Evolutionary conservation across 164 flowering plant species (phyloP).

Genomic region (Berberis thunbergii): DNA sequence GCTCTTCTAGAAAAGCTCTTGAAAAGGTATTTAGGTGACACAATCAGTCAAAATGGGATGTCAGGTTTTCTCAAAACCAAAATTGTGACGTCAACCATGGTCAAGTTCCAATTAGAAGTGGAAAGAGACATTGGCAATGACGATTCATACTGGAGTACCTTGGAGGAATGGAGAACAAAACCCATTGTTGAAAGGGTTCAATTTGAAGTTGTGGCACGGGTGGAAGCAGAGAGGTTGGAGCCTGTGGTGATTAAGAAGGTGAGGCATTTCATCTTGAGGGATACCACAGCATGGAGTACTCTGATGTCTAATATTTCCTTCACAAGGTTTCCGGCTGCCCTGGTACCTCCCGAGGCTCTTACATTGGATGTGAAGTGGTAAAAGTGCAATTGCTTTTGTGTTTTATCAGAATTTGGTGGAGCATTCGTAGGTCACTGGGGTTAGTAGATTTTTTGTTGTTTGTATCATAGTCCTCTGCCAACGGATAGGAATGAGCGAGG

Average conservation of each 20-base stretch:
- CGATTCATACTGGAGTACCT: slow-evolving; percentile 15
- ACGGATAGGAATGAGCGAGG: too few relatives aligned
- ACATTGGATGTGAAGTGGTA: slow-evolving; percentile 77
- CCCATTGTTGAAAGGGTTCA: slow-evolving; percentile 37
- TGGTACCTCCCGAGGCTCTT: slow-evolving; percentile 55
- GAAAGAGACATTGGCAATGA: slow-evolving; percentile 34
- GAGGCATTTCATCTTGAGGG: slow-evolving; percentile 36
- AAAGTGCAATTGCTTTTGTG: background rate
- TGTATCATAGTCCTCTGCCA: too few relatives aligned
- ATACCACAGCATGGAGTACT: slow-evolving; percentile 60
- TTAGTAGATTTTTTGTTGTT: too few relatives aligned
- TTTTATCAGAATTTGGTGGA: background rate
- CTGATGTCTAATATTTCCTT: slow-evolving; percentile 63
- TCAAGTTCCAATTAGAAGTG: slow-evolving; percentile 50
- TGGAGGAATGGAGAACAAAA: slow-evolving; percentile 66
- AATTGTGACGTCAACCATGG: slow-evolving; percentile 27
- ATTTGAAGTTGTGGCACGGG: slow-evolving; percentile 52
- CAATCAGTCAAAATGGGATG: slow-evolving; percentile 14
- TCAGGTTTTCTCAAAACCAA: slow-evolving; percentile 32
- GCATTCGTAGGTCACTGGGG: background rate
- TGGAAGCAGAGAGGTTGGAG: slow-evolving; percentile 43
- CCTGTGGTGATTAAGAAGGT: slow-evolving; percentile 41
- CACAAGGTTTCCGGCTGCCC: slow-evolving; percentile 47
- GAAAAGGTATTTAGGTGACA: slow-evolving; percentile 24
- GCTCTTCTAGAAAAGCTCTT: slow-evolving; percentile 33